phyloP scores from a whole-genome alignment of 306 rosid species.

The Cicer yamashitae region DNA sequence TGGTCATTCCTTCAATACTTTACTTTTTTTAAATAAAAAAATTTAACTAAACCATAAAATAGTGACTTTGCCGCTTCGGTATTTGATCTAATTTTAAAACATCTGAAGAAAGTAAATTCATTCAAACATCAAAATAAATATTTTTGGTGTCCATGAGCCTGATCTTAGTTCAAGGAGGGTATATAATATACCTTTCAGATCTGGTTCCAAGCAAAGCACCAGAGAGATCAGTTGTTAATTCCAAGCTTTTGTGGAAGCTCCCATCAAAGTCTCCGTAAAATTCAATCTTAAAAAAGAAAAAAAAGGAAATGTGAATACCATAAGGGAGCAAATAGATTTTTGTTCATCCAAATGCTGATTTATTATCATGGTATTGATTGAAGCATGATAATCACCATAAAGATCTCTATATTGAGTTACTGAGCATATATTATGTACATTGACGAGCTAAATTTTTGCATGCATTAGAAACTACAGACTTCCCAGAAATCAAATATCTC shows the following conservation, averaged over 20 bases:
- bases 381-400: slow-evolving; percentile 21
- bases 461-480: slow-evolving; percentile 1
- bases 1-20: not conserved
- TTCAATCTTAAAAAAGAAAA: slow-evolving; percentile 64
- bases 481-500: not conserved
- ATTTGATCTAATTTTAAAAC: not conserved
- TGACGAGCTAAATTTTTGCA: slow-evolving; percentile 5
- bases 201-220: slow-evolving; percentile 91
- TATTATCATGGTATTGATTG: not conserved
- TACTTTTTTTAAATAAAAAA: no score
- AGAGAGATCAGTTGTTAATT: slow-evolving; percentile 81
- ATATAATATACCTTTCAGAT: slow-evolving; percentile 66
- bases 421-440: not conserved
- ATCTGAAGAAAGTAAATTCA: slow-evolving; percentile 16
- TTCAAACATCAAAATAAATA: slow-evolving; percentile 17
- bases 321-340: not conserved
- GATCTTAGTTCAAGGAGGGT: slow-evolving; percentile 24
- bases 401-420: not conserved
- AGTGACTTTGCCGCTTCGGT: no score
- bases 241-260: slow-evolving; percentile 89
- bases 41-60: no score
- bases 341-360: not conserved
- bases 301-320: not conserved
- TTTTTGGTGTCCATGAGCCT: not conserved
- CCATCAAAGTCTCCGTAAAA: slow-evolving; percentile 96